Percentiles rank a stretch among this genome's conserved stretches.
These are phyloP conservation scores for Lachancea meyersii DNA, from an alignment of 805 yeast species.

Conservation along the genomic window DNA sequence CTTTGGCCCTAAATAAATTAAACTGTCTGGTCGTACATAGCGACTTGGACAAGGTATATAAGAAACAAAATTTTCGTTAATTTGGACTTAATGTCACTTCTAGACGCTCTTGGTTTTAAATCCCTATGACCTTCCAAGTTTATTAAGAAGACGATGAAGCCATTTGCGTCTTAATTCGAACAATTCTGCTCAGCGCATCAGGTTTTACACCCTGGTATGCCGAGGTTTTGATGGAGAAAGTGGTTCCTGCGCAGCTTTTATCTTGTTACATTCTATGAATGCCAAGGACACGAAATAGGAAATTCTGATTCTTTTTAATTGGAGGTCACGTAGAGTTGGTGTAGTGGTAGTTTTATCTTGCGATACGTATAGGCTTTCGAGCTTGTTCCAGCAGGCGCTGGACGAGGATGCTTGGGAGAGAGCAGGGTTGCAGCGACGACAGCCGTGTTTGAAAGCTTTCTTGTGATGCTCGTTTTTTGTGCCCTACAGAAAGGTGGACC, in stretches of 20 bases:
- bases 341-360: not conserved
- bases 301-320: constrained; percentile 33
- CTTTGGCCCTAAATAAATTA: not conserved
- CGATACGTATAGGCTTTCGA: not conserved
- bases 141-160: constrained; percentile 34
- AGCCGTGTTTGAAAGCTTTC: not conserved
- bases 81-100: no score
- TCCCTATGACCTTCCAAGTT: constrained; percentile 36
- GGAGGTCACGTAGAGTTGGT: constrained; percentile 3
- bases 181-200: constrained; percentile 30
- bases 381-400: constrained; percentile 1
- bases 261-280: constrained; percentile 35
- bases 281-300: constrained; percentile 33
- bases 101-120: no score
- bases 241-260: constrained; percentile 35
- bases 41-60: not conserved
- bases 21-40: not conserved
- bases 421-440: not conserved
- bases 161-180: constrained; percentile 33
- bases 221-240: constrained; percentile 35
- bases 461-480: not conserved
- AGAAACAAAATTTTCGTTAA: not conserved
- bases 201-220: not conserved
- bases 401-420: not conserved
- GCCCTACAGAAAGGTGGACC: constrained; percentile 8